phyloP scores from a whole-genome alignment of 805 yeast genomes.

The Yamadazyma laniorum region DNA sequence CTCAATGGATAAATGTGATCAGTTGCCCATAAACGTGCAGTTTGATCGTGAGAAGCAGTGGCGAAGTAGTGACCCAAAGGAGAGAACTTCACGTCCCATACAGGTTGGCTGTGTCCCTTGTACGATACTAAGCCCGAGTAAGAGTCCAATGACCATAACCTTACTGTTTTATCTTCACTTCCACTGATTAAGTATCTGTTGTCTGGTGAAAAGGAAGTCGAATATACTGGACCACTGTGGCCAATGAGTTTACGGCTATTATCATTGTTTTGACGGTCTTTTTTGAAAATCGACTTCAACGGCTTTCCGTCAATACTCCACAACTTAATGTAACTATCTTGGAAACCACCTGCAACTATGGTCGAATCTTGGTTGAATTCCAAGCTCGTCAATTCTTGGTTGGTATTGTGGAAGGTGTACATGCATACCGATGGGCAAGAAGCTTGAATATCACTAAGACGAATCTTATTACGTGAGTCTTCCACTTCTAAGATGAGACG shows the following conservation, averaged over 20 bases:
- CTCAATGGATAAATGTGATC: slow-evolving; percentile 96
- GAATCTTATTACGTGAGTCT: slow-evolving; percentile 76
- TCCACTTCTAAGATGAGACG: slow-evolving; percentile 74
- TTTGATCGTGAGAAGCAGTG: slow-evolving; percentile 97
- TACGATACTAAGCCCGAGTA: slow-evolving; percentile 87
- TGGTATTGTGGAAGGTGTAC: slow-evolving; percentile 97
- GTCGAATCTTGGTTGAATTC: slow-evolving; percentile 87
- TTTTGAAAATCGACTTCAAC: slow-evolving; percentile 57
- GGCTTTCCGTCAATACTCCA: slow-evolving; percentile 96
- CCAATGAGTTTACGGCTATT: slow-evolving; percentile 69
- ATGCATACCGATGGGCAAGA: slow-evolving; percentile 92
- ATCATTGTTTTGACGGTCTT: slow-evolving; percentile 49
- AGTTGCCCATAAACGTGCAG: slow-evolving; percentile 96
- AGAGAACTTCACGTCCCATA: slow-evolving; percentile 95
- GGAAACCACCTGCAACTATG: slow-evolving; percentile 89
- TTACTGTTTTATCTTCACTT: slow-evolving; percentile 88
- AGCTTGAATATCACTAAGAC: slow-evolving; percentile 62
- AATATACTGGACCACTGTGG: slow-evolving; percentile 93
- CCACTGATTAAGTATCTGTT: slow-evolving; percentile 74
- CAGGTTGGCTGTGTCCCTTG: slow-evolving; percentile 94
- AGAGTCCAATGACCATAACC: slow-evolving; percentile 93
- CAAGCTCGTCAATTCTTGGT: slow-evolving; percentile 80
- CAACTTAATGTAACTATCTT: slow-evolving; percentile 83
- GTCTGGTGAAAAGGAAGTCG: slow-evolving; percentile 88
- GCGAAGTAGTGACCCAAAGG: slow-evolving; percentile 97